Base-by-base conservation (phyloP, 2,329 filamentous ascomycete genomes). In the Xylariaceae sp. region DNA sequence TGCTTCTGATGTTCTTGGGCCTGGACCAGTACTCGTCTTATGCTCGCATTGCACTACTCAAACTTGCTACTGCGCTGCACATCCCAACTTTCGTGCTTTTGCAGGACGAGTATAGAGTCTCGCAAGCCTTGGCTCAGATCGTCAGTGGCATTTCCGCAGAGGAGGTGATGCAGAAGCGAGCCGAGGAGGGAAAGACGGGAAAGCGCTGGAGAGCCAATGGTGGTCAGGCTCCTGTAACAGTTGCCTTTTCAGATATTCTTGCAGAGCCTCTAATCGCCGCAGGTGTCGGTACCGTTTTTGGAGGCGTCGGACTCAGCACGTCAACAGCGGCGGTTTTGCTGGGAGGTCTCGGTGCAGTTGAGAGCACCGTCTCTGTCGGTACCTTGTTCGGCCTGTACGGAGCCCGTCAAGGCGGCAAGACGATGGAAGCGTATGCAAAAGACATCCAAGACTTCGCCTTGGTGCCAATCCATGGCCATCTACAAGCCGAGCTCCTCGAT, bases 321-420 rank as follows among this genome's bases (percentile, higher is more conserved):
- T 86, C 85, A 2, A 84, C 86, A 18, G 87, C 90, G 11, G 90
- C 91, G 17, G 84, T 84, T 1, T 83, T 96, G 48, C 75, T 97
- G 1, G 93, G 92, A 11, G 80, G 85, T 16, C 78, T 97, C 13
- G 81, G 85, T n/a, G 77, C 97, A 64, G 88, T 90, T 2, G 86
- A 92, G 36, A 94, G 88, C 56, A 83, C 86, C 5, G 81, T 94
- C 14, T 76, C 91, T 40, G 87, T 96, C 31, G 93, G 92, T 14
- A 84, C 88, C 36, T 74, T 97, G 38, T 97, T 97, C 64, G 94
- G 94, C 9, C 89, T 94, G n/a, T 96, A 95, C 66, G 89, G 89
- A 41, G 85, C 87, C 1, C 83, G 86, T 34, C 92, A 96, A 78
- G 89, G 88, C 0, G 84, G 86, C 47, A 87, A 91, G 67, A 90